These are phyloP conservation scores for Boletus insuetus DNA, from an alignment of 768 basidiomycete genomes.

Conservation along the genomic window DNA sequence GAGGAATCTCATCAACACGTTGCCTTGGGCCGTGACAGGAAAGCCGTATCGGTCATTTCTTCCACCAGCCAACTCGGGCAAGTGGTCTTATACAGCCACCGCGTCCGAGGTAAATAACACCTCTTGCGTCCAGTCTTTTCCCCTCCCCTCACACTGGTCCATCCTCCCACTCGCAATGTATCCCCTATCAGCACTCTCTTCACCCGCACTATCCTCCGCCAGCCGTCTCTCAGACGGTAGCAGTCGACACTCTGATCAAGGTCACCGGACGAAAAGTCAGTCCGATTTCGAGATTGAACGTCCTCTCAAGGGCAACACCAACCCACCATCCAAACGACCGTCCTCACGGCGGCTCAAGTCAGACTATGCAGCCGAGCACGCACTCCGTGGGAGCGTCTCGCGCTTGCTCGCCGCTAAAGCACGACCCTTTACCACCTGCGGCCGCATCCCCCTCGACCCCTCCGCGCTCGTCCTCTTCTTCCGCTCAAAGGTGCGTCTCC, in stretches of 20 bases:
- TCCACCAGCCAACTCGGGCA: conserved; percentile 31
- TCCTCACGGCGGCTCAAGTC: conserved; percentile 33
- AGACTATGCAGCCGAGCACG: conserved; percentile 50
- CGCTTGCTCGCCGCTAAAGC: conserved; percentile 57
- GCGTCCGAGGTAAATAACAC: conserved; percentile 32
- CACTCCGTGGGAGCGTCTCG: conserved; percentile 54
- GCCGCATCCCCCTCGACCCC: conserved; percentile 69
- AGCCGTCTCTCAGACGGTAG: conserved; percentile 40
- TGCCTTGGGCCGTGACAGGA: conserved; percentile 31
- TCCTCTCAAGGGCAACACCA: conserved; percentile 35
- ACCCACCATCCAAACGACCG: conserved; percentile 30
- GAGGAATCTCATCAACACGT: conserved; percentile 33
- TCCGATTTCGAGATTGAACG: conserved; percentile 70
- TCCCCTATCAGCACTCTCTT: conserved; percentile 30
- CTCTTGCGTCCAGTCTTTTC: conserved; percentile 7
- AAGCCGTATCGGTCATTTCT: conserved; percentile 28
- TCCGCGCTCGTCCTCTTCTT: conserved; percentile 72
- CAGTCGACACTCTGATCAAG: conserved; percentile 31
- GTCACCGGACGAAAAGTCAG: conserved; percentile 40
- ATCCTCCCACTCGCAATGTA: conserved; percentile 22
- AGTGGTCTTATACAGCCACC: conserved; percentile 33
- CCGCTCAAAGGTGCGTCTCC: conserved; percentile 60
- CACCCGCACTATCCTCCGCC: conserved; percentile 31
- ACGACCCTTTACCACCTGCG: conserved; percentile 61
- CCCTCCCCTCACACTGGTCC: conserved; percentile 10